Evolutionary conservation across 495 filamentous ascomycete species (phyloP).

Genomic region (Paragyromitra xinjiangensis): DNA sequence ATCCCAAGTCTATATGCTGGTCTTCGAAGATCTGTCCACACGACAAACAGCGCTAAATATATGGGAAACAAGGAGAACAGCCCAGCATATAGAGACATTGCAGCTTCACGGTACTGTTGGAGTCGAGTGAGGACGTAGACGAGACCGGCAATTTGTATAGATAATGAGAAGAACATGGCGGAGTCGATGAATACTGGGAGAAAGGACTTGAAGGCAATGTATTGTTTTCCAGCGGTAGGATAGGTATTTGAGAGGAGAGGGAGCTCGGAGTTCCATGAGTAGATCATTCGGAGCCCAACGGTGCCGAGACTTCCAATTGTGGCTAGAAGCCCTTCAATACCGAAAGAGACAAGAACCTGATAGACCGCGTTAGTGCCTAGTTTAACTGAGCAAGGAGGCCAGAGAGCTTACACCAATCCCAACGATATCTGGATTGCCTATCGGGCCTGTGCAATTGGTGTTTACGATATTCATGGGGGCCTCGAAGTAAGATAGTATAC

Average conservation of each 20-base stretch:
- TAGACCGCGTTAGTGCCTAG: background rate
- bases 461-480: background rate
- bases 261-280: background rate
- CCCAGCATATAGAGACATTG: constrained; percentile 4
- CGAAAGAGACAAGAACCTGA: constrained; percentile 9
- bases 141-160: constrained; percentile 2
- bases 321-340: background rate
- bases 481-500: background rate
- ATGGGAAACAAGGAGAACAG: constrained; percentile 5
- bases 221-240: background rate
- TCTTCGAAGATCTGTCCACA: background rate
- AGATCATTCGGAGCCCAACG: background rate
- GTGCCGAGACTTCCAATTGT: background rate
- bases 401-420: background rate
- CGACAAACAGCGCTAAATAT: constrained; percentile 5
- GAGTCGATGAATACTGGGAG: constrained; percentile 15
- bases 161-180: constrained; percentile 15
- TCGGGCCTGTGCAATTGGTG: background rate
- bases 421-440: background rate
- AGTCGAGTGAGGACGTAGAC: constrained; percentile 5
- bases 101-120: constrained; percentile 3
- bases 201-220: constrained; percentile 6
- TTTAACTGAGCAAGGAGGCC: background rate
- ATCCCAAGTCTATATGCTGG: background rate
- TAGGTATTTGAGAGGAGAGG: background rate